phyloP scores from a whole-genome alignment of 2,329 filamentous ascomycete genomes.

The Fusarium sp. region DNA sequence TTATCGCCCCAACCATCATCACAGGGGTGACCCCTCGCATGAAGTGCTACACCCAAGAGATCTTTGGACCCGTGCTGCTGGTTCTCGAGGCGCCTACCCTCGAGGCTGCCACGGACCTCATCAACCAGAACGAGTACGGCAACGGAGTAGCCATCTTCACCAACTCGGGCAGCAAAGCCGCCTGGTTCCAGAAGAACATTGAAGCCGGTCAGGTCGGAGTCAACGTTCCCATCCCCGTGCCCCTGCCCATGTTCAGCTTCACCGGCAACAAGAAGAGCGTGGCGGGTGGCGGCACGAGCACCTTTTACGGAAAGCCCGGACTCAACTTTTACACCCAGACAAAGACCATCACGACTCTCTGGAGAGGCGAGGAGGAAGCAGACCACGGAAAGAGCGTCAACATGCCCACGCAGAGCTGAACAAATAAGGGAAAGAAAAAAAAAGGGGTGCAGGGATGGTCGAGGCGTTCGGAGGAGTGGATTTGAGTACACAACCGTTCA shows the following conservation, averaged over 20 bases:
- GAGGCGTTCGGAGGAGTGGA: neutral
- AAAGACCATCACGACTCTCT: constrained; percentile 78
- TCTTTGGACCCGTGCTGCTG: constrained; percentile 51
- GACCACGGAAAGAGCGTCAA: constrained; percentile 2
- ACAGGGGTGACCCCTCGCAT: constrained; percentile 47
- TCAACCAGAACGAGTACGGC: constrained; percentile 47
- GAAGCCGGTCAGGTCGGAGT: constrained; percentile 42
- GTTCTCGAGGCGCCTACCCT: constrained; percentile 47
- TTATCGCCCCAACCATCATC: constrained; percentile 48
- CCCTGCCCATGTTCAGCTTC: constrained; percentile 43
- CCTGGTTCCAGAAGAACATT: constrained; percentile 46
- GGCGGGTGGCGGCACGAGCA: constrained; percentile 74
- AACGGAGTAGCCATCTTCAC: constrained; percentile 51
- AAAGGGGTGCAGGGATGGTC: neutral
- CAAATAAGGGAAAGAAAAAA: neutral
- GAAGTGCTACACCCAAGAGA: constrained; percentile 50
- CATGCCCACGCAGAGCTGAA: constrained; percentile 6
- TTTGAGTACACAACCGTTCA: neutral
- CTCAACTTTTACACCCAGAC: constrained; percentile 78
- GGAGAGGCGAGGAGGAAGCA: constrained; percentile 69
- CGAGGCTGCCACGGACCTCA: constrained; percentile 48
- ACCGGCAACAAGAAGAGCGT: constrained; percentile 68
- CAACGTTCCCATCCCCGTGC: constrained; percentile 42
- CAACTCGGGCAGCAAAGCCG: constrained; percentile 43
- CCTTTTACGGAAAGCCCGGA: constrained; percentile 78